These are phyloP conservation scores for Ceratocystis colombiana DNA, from an alignment of 2,329 filamentous ascomycete genomes.

Conservation along the genomic window DNA sequence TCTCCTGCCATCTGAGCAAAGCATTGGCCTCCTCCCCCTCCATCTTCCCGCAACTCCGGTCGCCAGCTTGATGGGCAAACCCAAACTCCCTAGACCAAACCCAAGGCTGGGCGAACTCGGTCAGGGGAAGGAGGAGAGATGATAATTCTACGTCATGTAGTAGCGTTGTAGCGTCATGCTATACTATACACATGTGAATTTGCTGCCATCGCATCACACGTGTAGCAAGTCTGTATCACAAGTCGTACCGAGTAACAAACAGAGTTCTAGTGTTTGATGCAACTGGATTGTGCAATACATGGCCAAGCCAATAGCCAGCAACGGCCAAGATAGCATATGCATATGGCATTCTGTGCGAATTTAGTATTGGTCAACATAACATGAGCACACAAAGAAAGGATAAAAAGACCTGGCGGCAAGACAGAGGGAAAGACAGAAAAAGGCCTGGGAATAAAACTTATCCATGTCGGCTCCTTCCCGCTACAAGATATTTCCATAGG, in stretches of 20 bases:
- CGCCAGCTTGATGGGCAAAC: too few relatives aligned
- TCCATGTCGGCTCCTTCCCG: slow-evolving; percentile 7
- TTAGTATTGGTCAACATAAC: too few relatives aligned
- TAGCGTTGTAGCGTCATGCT: not conserved
- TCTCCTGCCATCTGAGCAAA: slow-evolving; percentile 7
- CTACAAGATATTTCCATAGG: slow-evolving; percentile 1
- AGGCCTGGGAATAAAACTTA: slow-evolving; percentile 15
- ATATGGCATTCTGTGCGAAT: too few relatives aligned
- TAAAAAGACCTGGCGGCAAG: too few relatives aligned
- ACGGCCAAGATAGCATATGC: too few relatives aligned
- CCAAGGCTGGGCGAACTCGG: not conserved
- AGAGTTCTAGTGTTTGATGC: not conserved
- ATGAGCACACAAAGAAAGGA: too few relatives aligned
- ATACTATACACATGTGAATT: not conserved
- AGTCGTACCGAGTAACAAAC: not conserved
- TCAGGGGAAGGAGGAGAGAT: not conserved
- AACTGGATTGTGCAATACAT: not conserved
- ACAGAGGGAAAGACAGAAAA: too few relatives aligned
- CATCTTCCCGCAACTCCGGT: not conserved
- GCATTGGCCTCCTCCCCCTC: not conserved
- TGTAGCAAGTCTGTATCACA: slow-evolving; percentile 8
- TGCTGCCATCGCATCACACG: not conserved
- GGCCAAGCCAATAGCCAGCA: too few relatives aligned
- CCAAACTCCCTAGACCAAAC: not conserved
- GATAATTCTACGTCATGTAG: not conserved